These are phyloP conservation scores for Pestalotiopsis sp. DNA, from an alignment of 2,329 filamentous ascomycete species.

Conservation along the genomic window DNA sequence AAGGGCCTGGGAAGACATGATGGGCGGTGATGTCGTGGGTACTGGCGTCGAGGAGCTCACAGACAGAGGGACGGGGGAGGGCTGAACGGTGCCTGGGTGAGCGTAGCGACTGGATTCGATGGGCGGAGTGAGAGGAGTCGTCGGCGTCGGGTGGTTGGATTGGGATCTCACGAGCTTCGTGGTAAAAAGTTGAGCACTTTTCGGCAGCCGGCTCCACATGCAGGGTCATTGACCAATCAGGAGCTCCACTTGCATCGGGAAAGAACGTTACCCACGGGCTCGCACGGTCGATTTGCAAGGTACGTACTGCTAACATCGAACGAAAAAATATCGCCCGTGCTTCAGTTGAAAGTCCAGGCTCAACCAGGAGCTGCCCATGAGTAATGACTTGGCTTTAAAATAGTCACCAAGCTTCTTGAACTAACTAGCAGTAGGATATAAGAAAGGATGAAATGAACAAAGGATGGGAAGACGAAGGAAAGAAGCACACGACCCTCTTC, in stretches of 20 bases:
- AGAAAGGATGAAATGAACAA: too few relatives aligned
- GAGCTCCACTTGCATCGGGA: background rate
- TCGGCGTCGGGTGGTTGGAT: constrained; percentile 17
- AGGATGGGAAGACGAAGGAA: too few relatives aligned
- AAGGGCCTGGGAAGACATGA: constrained; percentile 31
- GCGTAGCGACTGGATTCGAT: constrained; percentile 38
- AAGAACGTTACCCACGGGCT: background rate
- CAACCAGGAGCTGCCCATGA: too few relatives aligned
- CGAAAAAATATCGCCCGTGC: background rate
- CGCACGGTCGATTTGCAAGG: background rate
- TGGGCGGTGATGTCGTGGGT: constrained; percentile 8
- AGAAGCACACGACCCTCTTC: too few relatives aligned
- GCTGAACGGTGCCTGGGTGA: constrained; percentile 23
- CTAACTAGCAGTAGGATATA: too few relatives aligned
- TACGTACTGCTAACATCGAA: background rate
- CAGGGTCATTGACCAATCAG: constrained; percentile 8
- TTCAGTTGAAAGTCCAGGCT: background rate
- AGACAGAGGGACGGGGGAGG: constrained; percentile 8
- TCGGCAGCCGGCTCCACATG: constrained; percentile 13
- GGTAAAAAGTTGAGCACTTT: constrained; percentile 14
- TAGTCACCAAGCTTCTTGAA: too few relatives aligned
- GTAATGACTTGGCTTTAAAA: too few relatives aligned
- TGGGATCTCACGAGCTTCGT: constrained; percentile 19
- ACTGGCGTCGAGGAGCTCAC: constrained; percentile 12
- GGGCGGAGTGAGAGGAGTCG: constrained; percentile 22